phyloP scores from a whole-genome alignment of 148 eudicot genomes.

The Spergularia marina region DNA sequence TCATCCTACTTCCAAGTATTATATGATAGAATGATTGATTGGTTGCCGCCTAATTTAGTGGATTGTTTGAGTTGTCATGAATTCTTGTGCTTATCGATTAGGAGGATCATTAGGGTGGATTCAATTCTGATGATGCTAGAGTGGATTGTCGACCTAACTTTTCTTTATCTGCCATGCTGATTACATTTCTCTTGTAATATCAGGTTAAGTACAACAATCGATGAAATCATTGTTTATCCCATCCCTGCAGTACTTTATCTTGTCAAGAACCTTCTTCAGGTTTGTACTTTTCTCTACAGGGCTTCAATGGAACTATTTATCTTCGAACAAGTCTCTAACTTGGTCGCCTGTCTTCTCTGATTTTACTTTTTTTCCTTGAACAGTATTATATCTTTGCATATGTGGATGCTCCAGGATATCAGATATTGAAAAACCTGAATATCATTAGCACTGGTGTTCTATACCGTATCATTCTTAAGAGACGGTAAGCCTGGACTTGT shows the following conservation, averaged over 20 bases:
- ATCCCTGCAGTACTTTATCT: conserved; percentile 96
- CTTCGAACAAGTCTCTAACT: conserved; percentile 9
- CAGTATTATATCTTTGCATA: conserved; percentile 99
- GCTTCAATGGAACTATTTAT: conserved; percentile 5
- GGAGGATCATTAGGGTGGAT: neutral
- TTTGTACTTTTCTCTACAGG: conserved; percentile 19
- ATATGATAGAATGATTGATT: neutral
- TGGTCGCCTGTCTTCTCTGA: neutral
- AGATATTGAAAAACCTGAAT: conserved; percentile 89
- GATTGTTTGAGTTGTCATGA: neutral
- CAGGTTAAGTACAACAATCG: conserved; percentile 86
- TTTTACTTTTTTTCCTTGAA: conserved; percentile 21
- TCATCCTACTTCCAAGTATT: neutral
- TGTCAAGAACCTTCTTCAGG: conserved; percentile 90
- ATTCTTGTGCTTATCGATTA: neutral
- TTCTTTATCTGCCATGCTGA: neutral
- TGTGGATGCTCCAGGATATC: conserved; percentile 99
- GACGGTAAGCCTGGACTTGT: conserved; percentile 42
- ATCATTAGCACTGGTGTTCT: conserved; percentile 92
- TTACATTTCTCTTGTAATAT: conserved; percentile 1
- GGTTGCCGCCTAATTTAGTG: neutral
- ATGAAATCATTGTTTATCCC: conserved; percentile 94
- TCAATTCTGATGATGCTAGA: neutral
- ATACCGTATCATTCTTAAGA: conserved; percentile 89
- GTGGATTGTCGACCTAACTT: neutral